phyloP scores from a whole-genome alignment of 495 filamentous ascomycete species.

The Lindgomyces ingoldianus region DNA sequence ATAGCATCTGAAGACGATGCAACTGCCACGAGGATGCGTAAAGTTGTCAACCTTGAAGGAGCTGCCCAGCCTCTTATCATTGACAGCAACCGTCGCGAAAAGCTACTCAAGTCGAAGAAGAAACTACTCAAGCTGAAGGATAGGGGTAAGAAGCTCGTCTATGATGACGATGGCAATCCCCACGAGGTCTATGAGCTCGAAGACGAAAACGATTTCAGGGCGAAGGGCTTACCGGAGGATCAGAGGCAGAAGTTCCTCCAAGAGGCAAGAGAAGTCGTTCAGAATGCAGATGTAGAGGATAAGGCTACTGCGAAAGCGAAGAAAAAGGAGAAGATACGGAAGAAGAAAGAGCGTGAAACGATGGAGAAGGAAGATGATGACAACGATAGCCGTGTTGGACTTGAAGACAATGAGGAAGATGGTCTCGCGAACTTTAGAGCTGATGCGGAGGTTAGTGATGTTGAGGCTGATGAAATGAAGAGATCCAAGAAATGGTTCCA shows the following conservation, averaged over 20 bases:
- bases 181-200: conserved; percentile 87
- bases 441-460: conserved; percentile 51
- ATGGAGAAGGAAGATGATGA: conserved; percentile 45
- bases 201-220: conserved; percentile 74
- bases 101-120: conserved; percentile 91
- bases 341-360: conserved; percentile 74
- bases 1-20: conserved; percentile 42
- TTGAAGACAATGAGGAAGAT: conserved; percentile 46
- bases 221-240: conserved; percentile 68
- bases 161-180: conserved; percentile 85
- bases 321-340: conserved; percentile 82
- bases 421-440: conserved; percentile 40
- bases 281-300: conserved; percentile 75
- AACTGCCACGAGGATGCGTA: conserved; percentile 36
- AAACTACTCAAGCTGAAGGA: conserved; percentile 85
- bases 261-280: conserved; percentile 69
- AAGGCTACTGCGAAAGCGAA: conserved; percentile 78
- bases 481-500: conserved; percentile 52
- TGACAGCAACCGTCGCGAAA: conserved; percentile 90
- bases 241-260: conserved; percentile 78
- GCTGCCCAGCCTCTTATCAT: conserved; percentile 68
- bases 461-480: conserved; percentile 39
- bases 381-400: conserved; percentile 40
- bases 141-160: conserved; percentile 79
- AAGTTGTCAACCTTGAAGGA: conserved; percentile 50